A percentile compares a stretch with the other conserved stretches of the same genome.
Conservation (phyloP, 768 basidiomycete species). For the Trametes cinnabarina region DNA sequence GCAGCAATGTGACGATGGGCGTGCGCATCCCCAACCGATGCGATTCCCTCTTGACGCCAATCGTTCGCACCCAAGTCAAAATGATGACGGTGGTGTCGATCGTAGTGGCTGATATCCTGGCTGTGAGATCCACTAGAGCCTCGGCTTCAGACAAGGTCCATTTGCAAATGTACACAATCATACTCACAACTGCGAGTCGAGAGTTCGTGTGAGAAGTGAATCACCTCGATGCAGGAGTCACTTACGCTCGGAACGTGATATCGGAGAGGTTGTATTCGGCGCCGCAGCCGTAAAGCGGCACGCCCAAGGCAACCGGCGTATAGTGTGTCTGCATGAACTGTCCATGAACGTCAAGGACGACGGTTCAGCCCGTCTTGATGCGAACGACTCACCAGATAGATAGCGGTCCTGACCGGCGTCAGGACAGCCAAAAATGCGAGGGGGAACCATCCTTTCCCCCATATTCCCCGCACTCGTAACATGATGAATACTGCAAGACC, state of each 20-base stretch:
- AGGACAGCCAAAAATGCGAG: conserved; percentile 5
- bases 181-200: no score
- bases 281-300: conserved; percentile 22
- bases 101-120: background rate
- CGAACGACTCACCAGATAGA: conserved; percentile 19
- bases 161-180: no score
- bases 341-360: background rate
- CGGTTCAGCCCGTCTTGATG: no score
- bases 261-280: background rate
- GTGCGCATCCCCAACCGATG: conserved; percentile 9
- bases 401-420: conserved; percentile 7
- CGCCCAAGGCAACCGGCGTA: conserved; percentile 21
- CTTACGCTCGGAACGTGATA: background rate
- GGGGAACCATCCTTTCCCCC: conserved; percentile 14
- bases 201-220: no score
- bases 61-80: conserved; percentile 16
- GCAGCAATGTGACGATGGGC: conserved; percentile 12
- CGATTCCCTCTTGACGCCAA: conserved; percentile 10
- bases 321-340: conserved; percentile 20
- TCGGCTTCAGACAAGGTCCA: no score
- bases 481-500: conserved; percentile 14
- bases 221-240: no score
- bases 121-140: conserved; percentile 3
- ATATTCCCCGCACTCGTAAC: conserved; percentile 18
- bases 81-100: conserved; percentile 6